Base-by-base conservation (phyloP, 179 eudicot genomes). In the Vitellaria paradoxa region DNA sequence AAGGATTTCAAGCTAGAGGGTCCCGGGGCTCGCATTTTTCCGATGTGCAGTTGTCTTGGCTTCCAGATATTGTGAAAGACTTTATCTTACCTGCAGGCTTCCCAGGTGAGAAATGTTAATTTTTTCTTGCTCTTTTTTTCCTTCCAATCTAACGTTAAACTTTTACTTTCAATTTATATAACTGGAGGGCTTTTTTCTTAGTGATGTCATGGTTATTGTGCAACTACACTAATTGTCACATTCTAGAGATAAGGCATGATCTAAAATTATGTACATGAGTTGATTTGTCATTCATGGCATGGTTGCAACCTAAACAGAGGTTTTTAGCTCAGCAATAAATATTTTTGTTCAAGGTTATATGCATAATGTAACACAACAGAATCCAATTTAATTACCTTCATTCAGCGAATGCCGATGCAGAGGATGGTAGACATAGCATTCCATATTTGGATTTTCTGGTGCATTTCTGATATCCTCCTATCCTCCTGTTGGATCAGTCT, bases 51-150 rank as follows among this genome's bases (percentile, higher is more conserved):
- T 78, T 94, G 61, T 81, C 83, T 65, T 93, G 91, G 97, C 89
- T 94, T 80, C 97, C 97, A 17, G 84, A 79, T 69, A 73, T 61
- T 56, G 65, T 91, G 50, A 91, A 87, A 77, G 97, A 89, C 81
- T 93, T 94, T 78, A 74, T 94, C 65, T 82, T 94, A 60, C 98
- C 98, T 53, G 86, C 97, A 50, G 97, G 97, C 52, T 94, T 84
- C 80, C 98, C 98, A 62, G 97, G 98, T 91, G 65, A 66, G 47
- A 12, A 68, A 70, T 18, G 26, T 18, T 30, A n/a, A 53, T 40
- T 15, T 59, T 14, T 20, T 4, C 14, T 20, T 68, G 62, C 24
- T 69, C 55, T 21, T 66, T 20, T 26, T 15, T 37, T 5, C n/a
- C 45, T 68, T 68, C 7, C 23, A 74, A 69, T 50, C 23, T 56